Conservation (phyloP, 768 basidiomycete genomes). For the Tubosaeta sp. region DNA sequence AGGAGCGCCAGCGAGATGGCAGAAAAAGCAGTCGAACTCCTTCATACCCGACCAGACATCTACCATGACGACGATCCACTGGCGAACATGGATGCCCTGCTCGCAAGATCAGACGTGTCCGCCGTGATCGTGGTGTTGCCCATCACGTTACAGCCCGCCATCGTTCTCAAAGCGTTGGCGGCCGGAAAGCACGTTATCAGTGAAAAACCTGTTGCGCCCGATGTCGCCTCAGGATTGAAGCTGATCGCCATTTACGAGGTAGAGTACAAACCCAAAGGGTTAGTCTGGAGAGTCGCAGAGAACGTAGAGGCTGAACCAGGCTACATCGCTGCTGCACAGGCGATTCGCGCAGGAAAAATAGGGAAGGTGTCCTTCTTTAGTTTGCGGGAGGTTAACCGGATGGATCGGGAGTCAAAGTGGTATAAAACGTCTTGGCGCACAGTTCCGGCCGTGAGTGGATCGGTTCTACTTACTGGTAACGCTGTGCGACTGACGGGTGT, state of each 20-base stretch:
- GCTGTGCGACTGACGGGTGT: not conserved
- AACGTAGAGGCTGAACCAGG: slow-evolving; percentile 70
- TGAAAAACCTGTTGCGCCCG: slow-evolving; percentile 82
- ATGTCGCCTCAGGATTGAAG: slow-evolving; percentile 56
- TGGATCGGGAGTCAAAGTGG: slow-evolving; percentile 65
- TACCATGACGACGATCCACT: slow-evolving; percentile 53
- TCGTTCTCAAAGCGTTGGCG: slow-evolving; percentile 58
- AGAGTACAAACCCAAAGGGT: slow-evolving; percentile 59
- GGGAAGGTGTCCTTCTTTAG: slow-evolving; percentile 71
- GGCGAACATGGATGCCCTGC: slow-evolving; percentile 53
- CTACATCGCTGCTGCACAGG: slow-evolving; percentile 37
- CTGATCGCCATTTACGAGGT: slow-evolving; percentile 66
- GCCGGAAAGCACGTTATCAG: slow-evolving; percentile 87
- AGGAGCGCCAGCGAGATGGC: slow-evolving; percentile 55
- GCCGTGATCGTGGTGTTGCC: slow-evolving; percentile 76
- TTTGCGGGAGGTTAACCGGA: slow-evolving; percentile 44
- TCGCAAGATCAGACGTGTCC: slow-evolving; percentile 62
- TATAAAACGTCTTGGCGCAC: slow-evolving; percentile 84
- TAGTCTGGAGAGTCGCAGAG: slow-evolving; percentile 81
- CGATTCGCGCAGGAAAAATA: slow-evolving; percentile 57
- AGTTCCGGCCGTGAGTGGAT: slow-evolving; percentile 62
- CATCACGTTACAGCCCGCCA: slow-evolving; percentile 65
- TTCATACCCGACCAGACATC: slow-evolving; percentile 40
- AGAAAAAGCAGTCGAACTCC: slow-evolving; percentile 38
- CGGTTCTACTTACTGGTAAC: not conserved